Evolutionary conservation across 345 rosid genomes (phyloP).

Genomic region (Carallia pectinifolia): DNA sequence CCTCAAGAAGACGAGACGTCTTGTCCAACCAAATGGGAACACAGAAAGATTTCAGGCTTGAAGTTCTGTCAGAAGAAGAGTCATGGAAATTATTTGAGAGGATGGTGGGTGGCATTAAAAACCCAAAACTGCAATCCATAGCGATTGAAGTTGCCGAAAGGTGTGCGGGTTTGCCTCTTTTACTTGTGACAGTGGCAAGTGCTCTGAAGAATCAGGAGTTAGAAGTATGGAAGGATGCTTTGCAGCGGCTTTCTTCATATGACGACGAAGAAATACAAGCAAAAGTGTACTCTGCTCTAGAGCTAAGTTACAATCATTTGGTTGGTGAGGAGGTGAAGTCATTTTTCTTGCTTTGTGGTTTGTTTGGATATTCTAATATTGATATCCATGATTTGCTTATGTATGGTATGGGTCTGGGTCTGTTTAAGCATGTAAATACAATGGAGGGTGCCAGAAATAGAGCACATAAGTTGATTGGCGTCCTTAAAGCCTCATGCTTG

Average conservation of each 20-base stretch:
- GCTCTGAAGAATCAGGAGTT: neutral
- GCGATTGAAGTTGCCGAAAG: slow-evolving; percentile 4
- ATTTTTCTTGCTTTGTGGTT: slow-evolving; percentile 19
- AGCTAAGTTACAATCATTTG: slow-evolving; percentile 9
- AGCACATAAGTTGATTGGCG: slow-evolving; percentile 8
- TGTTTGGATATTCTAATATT: neutral
- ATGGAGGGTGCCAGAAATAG: slow-evolving; percentile 15
- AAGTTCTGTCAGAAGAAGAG: slow-evolving; percentile 13
- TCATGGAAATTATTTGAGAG: slow-evolving; percentile 26
- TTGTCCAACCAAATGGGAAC: slow-evolving; percentile 12
- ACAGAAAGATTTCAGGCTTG: neutral
- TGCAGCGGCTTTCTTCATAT: neutral
- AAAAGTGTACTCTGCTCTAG: neutral
- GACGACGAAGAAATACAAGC: neutral
- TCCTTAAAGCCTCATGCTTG: slow-evolving; percentile 28
- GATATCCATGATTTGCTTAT: slow-evolving; percentile 8
- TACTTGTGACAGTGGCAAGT: slow-evolving; percentile 4
- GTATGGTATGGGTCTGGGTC: slow-evolving; percentile 27
- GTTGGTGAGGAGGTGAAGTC: neutral
- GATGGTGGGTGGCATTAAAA: slow-evolving; percentile 1
- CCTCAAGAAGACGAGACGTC: slow-evolving; percentile 15
- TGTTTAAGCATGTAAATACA: neutral
- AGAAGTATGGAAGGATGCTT: slow-evolving; percentile 15
- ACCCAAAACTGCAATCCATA: neutral
- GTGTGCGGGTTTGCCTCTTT: slow-evolving; percentile 28